phyloP scores from a whole-genome alignment of 2,329 filamentous ascomycete species.

The Fusarium xyrophilum region DNA sequence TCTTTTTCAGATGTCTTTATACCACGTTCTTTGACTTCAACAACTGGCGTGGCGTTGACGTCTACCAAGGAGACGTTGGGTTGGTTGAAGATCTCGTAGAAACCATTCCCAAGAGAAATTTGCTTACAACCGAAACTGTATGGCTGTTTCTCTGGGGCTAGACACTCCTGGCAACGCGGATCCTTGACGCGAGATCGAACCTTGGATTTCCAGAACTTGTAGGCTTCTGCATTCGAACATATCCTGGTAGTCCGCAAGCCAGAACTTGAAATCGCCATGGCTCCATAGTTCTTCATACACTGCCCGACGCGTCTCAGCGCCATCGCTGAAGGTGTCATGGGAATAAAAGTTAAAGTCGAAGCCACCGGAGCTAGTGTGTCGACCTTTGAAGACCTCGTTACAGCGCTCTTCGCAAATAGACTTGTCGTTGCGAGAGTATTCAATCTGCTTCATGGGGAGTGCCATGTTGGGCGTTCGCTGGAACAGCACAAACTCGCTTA shows the following conservation, averaged over 20 bases:
- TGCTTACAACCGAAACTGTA: constrained; percentile 19
- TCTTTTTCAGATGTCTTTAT: neutral
- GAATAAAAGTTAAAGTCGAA: neutral
- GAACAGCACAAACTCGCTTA: neutral
- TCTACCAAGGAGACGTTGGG: constrained; percentile 15
- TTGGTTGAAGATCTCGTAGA: constrained; percentile 25
- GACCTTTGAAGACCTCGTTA: rapidly evolving
- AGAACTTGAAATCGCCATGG: constrained; percentile 56
- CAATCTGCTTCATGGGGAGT: neutral
- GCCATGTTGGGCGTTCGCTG: neutral
- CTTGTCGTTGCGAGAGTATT: neutral
- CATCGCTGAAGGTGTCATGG: neutral
- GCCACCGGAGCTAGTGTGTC: neutral
- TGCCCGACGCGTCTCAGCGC: neutral
- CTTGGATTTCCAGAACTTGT: constrained; percentile 58
- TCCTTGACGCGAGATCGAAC: constrained; percentile 49
- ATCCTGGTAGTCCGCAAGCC: constrained; percentile 56
- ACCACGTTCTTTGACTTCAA: neutral
- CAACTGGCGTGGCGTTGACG: constrained; percentile 6
- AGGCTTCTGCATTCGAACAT: constrained; percentile 51
- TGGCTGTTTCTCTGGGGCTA: constrained; percentile 2
- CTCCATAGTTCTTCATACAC: constrained; percentile 45
- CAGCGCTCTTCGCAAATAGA: neutral
- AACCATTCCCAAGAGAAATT: constrained; percentile 7
- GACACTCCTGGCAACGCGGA: neutral